Base-by-base conservation (phyloP, 2,329 filamentous ascomycete genomes). In the Delphinella strobiligena region DNA sequence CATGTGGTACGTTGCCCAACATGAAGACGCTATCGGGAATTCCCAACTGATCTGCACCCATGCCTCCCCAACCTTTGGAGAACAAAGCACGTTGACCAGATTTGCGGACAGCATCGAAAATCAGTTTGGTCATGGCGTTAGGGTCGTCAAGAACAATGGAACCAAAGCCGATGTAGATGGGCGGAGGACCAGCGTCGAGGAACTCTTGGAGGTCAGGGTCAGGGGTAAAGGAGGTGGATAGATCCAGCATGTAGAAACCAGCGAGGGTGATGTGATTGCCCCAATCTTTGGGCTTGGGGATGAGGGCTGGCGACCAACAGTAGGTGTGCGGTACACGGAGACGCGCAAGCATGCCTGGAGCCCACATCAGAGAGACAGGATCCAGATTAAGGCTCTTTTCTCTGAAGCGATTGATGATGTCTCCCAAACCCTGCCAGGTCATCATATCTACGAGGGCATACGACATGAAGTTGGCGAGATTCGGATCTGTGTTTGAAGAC, bases 381-480 rank as follows among this genome's bases (percentile, higher is more conserved):
- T 91, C 82, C 1, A 95, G 65, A 18, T 82, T 80, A 1, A 93
- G 67, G 5, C 72, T 72, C 42, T 78, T 78, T 45, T 80, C 77
- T 38, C 87, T 71, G 52, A 93, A 93, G 7, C 77, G 72, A 54
- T 94, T 94, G 53, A 93, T 86, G 2, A 93, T 67, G 58, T 93
- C 86, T 24, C 86, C 86, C 5, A 93, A 36, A 0, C 84, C 84
- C 58, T 93, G 85, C 83, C 83, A 93, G 9, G 87, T 89, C 71
- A 94, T 78, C 75, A 93, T 85, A 49, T 94, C 87, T 2, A 93
- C 82, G 14, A 94, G 66, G 0, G 81, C 78, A 51, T 93, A 94
- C 0, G 82, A 83, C 43, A 93, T 70, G 54, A 85, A 89, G 50
- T 93, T 93, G 1, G 83, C 82, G 43, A 85, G 71, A n/a, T 74